Base-by-base conservation (phyloP, 441 rosid genomes). In the Pelargonium fulgidum region DNA sequence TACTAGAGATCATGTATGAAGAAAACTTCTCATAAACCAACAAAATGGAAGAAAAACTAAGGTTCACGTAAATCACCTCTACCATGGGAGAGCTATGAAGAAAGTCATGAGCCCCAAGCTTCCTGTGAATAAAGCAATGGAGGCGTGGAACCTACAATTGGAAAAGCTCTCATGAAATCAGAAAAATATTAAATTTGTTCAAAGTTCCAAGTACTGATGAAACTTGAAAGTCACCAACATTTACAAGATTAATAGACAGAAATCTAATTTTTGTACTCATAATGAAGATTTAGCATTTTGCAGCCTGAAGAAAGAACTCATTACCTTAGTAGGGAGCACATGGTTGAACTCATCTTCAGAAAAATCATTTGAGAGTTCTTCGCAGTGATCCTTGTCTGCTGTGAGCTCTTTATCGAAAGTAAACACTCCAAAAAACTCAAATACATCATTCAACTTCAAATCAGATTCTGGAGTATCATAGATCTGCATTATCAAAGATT, bases 391-490 rank as follows among this genome's bases (percentile, higher is more conserved):
- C 68, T 75, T 72, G 68, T 79, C 87, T 54, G 62, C 71, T 68
- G 62, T 47, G 68, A 65, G 67, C 22, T 78, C 86, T 29, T 85
- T 75, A 78, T 88, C 90, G 56, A 84, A 80, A 67, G 91, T 81
- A 61, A 93, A 78, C 72, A 93, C 86, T 62, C 99, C 99, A 68
- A 88, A 64, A 72, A 93, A 93, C 78, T 91, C 99, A 74, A 89
- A 83, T 70, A 89, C 86, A 44, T 93, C 97, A 56, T 93, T 91
- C 70, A 91, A 87, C 81, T 89, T 91, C 78, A 88, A 67, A n/a
- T 89, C 96, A 26, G 91, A 83, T 78, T 89, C 96, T n/a, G 85
- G 89, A 70, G 85, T 73, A 79, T 91, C 92, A 76, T 93, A 93
- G 52, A 93, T 77, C 97, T 93, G 87, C 67, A 70, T 29, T 20